These are phyloP conservation scores for Stachybotrys echinatus DNA, from an alignment of 2,329 filamentous ascomycete species.

Conservation along the genomic window DNA sequence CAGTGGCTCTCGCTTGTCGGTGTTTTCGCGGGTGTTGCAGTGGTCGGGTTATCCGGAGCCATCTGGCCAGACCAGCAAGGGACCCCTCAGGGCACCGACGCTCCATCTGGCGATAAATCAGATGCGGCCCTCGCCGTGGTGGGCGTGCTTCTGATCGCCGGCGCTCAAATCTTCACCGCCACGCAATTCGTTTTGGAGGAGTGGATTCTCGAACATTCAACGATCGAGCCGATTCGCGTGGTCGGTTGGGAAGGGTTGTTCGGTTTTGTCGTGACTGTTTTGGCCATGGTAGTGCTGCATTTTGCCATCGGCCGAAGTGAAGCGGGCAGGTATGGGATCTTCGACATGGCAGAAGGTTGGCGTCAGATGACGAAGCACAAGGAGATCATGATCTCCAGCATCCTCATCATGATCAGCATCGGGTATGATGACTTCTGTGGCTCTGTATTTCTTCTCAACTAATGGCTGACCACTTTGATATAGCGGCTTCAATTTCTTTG, in stretches of 20 bases:
- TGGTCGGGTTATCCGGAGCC: constrained; percentile 86
- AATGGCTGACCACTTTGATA: constrained; percentile 12
- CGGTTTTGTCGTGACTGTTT: constrained; percentile 72
- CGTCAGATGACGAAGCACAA: constrained; percentile 70
- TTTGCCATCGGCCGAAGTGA: constrained; percentile 69
- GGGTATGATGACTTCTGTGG: constrained; percentile 51
- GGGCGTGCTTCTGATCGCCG: constrained; percentile 85
- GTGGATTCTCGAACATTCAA: constrained; percentile 68
- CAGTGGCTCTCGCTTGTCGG: constrained; percentile 88
- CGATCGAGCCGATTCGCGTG: constrained; percentile 75
- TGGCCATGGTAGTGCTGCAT: constrained; percentile 78
- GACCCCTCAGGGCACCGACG: constrained; percentile 27
- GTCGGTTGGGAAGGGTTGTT: constrained; percentile 97
- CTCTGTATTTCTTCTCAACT: too few relatives aligned
- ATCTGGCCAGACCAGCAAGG: constrained; percentile 62
- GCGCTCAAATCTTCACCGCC: constrained; percentile 93
- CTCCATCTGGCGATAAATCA: constrained; percentile 31
- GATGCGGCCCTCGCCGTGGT: constrained; percentile 55
- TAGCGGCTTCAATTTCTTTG: constrained; percentile 98
- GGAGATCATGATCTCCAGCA: constrained; percentile 67
- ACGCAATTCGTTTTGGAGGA: constrained; percentile 96
- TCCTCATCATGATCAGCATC: constrained; percentile 96
- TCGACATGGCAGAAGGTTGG: constrained; percentile 84
- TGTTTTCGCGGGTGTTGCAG: constrained; percentile 79
- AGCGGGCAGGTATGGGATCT: constrained; percentile 73